Evolutionary conservation across 305 asterid genomes (phyloP).

Genomic region (Fraxinus baroniana): DNA sequence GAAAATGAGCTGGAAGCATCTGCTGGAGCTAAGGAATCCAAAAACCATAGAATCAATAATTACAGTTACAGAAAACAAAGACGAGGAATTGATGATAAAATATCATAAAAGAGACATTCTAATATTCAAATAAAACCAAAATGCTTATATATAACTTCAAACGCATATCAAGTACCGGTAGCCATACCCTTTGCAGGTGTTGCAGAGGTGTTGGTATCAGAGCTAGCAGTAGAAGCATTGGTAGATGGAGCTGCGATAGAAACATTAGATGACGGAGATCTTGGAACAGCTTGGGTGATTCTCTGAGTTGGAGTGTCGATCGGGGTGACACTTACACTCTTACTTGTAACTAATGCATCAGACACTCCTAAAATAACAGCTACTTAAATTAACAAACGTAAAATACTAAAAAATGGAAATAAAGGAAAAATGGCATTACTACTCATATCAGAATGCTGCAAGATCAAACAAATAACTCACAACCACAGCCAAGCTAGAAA

Average conservation of each 20-base stretch:
- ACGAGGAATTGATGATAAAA: not conserved
- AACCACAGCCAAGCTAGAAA: not conserved
- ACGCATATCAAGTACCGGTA: not conserved
- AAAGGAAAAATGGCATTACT: not conserved
- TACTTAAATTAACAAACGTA: not conserved
- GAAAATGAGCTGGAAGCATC: constrained; percentile 65
- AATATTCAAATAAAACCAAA: not conserved
- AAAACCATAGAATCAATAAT: constrained; percentile 11
- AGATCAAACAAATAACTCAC: not conserved
- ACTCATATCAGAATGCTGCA: not conserved
- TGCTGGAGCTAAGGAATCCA: constrained; percentile 41
- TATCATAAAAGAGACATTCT: not conserved
- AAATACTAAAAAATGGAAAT: not conserved
- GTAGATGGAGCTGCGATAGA: constrained; percentile 47
- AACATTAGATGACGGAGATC: constrained; percentile 49
- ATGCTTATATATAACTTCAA: not conserved
- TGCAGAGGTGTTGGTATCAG: constrained; percentile 45
- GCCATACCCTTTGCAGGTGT: constrained; percentile 65
- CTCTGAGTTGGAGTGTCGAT: constrained; percentile 47
- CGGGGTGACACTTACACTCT: constrained; percentile 31
- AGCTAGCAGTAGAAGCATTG: constrained; percentile 36
- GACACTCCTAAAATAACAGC: constrained; percentile 43
- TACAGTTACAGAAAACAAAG: constrained; percentile 2
- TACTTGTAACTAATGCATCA: constrained; percentile 35
- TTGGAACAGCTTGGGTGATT: constrained; percentile 47